Evolutionary conservation across 1,284 basidiomycete species (phyloP), one percentile per base, ranked within the genome.

Genomic region (Pisolithus thermaeus): DNA sequence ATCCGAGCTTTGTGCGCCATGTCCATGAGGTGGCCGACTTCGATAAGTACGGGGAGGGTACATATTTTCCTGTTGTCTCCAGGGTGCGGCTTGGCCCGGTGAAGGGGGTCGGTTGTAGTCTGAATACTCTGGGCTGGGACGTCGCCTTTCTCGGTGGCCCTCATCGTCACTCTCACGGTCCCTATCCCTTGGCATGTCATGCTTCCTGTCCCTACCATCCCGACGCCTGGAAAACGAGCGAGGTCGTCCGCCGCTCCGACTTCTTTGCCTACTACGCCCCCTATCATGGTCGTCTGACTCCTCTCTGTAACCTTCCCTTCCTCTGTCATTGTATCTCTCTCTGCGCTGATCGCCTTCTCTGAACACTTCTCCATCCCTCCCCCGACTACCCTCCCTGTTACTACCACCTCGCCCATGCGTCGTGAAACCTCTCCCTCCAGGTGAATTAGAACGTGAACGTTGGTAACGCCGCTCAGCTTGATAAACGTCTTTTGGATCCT

Each of bases 31-130:
- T 7, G 52, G 52, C 27, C 58, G 47, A 41, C 63, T 59, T 53
- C 62, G 54, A n/a, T 44, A 32, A 14, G 56, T 53, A 37, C 69
- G 63, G 42, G 56, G 55, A 8, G 69, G 65, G 55, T 78, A 75
- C 74, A 77, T 73, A 56, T 69, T 73, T 52, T 73, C 69, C 49
- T 58, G 67, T 54, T 63, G 63, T 46, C 65, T 55, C 71, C 70
- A 70, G 41, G 72, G 68, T 11, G 64, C 61, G 27, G 57, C 40
- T 0, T 46, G 53, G 3, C 54, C 27, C 30, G 65, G 59, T 3
- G 58, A 59, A 0, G 47, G 12, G 18, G 57, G 57, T 2, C 58
- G 63, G 36, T 50, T 59, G 52, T 72, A 68, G 25, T 72, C 70
- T 6, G 46, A 58, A 18, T 70, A 71, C 43, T 61, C 67, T 0